Conservation (phyloP, 192 early-diverging fungal species). For the Backusella westeae region DNA sequence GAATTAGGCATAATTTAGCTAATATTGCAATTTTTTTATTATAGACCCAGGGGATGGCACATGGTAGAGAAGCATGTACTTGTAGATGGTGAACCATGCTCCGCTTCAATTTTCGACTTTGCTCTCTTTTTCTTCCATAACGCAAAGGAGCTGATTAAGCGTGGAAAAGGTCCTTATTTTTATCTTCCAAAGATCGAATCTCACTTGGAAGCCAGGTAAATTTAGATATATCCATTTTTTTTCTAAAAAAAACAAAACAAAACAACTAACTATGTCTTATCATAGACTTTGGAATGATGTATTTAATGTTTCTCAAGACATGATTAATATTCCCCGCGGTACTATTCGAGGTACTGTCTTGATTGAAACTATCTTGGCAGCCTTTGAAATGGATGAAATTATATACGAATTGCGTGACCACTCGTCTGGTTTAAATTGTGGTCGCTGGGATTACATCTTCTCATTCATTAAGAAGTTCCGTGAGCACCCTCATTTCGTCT, state of each 20-base stretch:
- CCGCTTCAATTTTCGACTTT: constrained; percentile 96
- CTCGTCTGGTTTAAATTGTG: constrained; percentile 97
- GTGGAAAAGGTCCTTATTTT: constrained; percentile 94
- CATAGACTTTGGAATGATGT: constrained; percentile 92
- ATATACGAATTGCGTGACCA: constrained; percentile 98
- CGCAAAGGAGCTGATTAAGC: constrained; percentile 71
- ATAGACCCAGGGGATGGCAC: constrained; percentile 95
- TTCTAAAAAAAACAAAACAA: neutral
- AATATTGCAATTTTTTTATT: constrained; percentile 1
- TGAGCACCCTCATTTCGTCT: constrained; percentile 76
- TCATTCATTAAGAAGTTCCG: constrained; percentile 97
- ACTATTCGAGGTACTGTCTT: constrained; percentile 96
- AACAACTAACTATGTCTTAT: neutral
- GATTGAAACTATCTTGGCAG: constrained; percentile 95
- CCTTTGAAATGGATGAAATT: constrained; percentile 99
- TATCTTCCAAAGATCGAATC: constrained; percentile 98
- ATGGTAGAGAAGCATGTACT: constrained; percentile 94
- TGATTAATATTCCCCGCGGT: constrained; percentile 82
- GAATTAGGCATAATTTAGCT: neutral
- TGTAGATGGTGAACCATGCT: constrained; percentile 85
- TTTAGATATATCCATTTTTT: neutral
- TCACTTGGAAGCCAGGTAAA: constrained; percentile 79
- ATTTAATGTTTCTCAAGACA: constrained; percentile 93
- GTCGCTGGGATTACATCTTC: constrained; percentile 99
- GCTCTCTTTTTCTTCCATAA: constrained; percentile 99